These are phyloP conservation scores for Rhododendron mucronatum DNA, from an alignment of 148 eudicot genomes.

Conservation along the genomic window DNA sequence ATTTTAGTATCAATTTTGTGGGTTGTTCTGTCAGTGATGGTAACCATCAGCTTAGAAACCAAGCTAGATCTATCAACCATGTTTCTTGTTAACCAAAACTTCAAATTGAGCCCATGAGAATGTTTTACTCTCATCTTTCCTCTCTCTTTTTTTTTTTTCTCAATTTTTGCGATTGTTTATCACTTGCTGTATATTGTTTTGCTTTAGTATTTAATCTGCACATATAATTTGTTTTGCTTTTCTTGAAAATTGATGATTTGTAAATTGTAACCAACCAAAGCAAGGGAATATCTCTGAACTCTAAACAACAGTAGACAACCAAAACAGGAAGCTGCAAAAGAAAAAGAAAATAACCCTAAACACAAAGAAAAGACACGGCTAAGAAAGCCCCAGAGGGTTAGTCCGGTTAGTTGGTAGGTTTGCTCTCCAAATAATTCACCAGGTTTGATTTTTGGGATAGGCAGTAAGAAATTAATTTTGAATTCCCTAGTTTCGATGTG, in stretches of 20 bases:
- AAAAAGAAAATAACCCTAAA: not conserved
- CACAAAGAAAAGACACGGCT: not conserved
- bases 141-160: not conserved
- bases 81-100: not conserved
- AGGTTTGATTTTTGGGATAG: no score
- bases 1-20: not conserved
- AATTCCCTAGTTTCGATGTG: no score
- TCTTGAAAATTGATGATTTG: no score
- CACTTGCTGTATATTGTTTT: not conserved
- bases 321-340: not conserved
- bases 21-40: not conserved
- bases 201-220: not conserved
- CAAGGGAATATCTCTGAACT: not conserved
- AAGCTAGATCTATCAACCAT: not conserved
- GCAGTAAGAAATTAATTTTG: no score
- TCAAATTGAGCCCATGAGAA: not conserved
- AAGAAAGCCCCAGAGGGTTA: not conserved
- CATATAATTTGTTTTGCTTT: no score
- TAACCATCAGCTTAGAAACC: not conserved
- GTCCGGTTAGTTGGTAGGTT: not conserved
- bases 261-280: no score
- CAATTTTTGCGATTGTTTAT: not conserved
- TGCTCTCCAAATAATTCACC: not conserved
- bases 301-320: not conserved
- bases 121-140: not conserved